phyloP scores from a whole-genome alignment of 2,329 filamentous ascomycete genomes.

The Zalaria obscura region DNA sequence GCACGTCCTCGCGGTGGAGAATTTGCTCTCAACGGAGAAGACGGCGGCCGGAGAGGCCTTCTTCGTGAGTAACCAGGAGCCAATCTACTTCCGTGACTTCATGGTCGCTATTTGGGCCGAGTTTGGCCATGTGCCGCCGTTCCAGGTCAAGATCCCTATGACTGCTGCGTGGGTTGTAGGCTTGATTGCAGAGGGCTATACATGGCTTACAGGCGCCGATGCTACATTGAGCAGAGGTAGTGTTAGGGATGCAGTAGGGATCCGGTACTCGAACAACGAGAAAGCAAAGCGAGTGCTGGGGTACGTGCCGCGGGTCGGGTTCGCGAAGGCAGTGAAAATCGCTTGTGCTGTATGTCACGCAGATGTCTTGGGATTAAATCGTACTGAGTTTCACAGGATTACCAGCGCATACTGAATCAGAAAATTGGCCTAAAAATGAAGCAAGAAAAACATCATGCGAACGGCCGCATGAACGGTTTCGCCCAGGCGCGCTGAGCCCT shows the following conservation, averaged over 20 bases:
- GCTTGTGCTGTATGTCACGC: conserved; percentile 27
- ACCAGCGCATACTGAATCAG: conserved; percentile 10
- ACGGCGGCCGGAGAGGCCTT: conserved; percentile 66
- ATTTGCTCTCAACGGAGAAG: conserved; percentile 47
- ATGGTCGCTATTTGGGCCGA: conserved; percentile 60
- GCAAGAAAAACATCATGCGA: background rate
- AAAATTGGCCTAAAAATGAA: conserved; percentile 1
- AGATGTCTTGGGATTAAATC: background rate
- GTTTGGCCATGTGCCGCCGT: conserved; percentile 39
- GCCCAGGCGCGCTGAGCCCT: too few relatives aligned
- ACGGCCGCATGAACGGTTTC: too few relatives aligned
- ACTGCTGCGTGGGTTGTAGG: conserved; percentile 34
- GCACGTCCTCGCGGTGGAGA: conserved; percentile 66
- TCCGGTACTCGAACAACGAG: conserved; percentile 37
- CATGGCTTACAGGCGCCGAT: conserved; percentile 31
- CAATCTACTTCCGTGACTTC: conserved; percentile 86
- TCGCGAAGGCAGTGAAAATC: conserved; percentile 36
- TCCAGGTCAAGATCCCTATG: conserved; percentile 33
- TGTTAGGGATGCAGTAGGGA: conserved; percentile 39
- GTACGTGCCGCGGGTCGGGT: conserved; percentile 35
- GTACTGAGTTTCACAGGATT: conserved; percentile 7
- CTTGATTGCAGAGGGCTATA: conserved; percentile 29
- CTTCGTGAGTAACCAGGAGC: conserved; percentile 79
- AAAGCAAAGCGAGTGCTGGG: conserved; percentile 39
- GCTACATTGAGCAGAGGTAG: conserved; percentile 37